Conservation (phyloP, 192 early-diverging fungal species). For the Coemansia sp. region DNA sequence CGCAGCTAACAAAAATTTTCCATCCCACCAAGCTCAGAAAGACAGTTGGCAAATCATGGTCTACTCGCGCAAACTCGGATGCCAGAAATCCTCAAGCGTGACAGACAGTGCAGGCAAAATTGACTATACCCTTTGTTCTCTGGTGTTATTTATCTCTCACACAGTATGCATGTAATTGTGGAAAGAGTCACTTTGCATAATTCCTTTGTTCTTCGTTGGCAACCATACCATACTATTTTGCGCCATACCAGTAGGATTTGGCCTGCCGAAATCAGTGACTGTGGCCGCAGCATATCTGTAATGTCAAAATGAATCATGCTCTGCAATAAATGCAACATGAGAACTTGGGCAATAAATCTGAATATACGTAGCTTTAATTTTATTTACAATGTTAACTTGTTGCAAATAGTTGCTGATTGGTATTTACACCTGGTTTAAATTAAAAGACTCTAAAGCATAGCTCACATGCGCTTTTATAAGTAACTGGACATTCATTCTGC, state of each 20-base stretch:
- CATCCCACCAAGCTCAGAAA: too few species aligned
- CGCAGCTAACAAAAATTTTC: too few species aligned
- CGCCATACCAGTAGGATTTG: neutral
- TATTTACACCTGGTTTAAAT: neutral
- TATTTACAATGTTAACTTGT: neutral
- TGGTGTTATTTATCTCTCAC: too few species aligned
- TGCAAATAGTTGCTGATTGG: neutral
- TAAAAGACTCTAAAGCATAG: neutral
- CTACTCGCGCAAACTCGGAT: too few species aligned
- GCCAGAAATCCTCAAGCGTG: too few species aligned
- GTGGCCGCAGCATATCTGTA: neutral
- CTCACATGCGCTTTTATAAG: constrained; percentile 12
- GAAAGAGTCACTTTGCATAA: neutral
- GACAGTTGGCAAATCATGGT: too few species aligned
- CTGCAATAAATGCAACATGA: neutral
- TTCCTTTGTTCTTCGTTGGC: neutral
- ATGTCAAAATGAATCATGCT: neutral
- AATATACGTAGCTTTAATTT: too few species aligned
- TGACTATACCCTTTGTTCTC: too few species aligned
- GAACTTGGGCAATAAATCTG: neutral
- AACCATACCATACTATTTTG: neutral
- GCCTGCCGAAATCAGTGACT: neutral
- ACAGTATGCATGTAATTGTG: neutral
- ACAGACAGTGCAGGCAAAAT: too few species aligned
- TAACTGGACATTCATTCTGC: too few species aligned